Evolutionary conservation across 768 basidiomycete species (phyloP), one percentile per base, ranked within the genome.

Genomic region (Pleurotus eryngii): DNA sequence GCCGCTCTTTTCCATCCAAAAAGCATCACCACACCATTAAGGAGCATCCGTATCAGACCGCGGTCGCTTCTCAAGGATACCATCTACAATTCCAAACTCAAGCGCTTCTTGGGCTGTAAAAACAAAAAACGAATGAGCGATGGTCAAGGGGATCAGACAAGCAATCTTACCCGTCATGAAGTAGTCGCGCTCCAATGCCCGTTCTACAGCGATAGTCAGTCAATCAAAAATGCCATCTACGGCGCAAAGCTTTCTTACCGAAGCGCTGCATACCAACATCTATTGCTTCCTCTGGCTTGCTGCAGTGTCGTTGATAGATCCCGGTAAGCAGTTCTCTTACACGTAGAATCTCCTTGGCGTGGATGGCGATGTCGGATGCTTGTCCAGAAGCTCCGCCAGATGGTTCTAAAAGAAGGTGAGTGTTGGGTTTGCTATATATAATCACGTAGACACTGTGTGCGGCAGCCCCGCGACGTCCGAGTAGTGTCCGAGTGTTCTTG

Each of bases 331-430:
- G 70, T 59, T 90, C 83, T 45, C 95, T 82, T 60, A 95, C 87
- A 42, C 95, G 86, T 24, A 98, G 80, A 65, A 98, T 98, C 74
- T 98, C 95, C 70, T 90, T 91, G 3, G 96, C 96, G 67, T 96
- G 93, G 60, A 96, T 95, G n/a, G 94, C 92, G 63, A 98, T 96
- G 72, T 98, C 96, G 40, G 89, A 88, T 18, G 96, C 96, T 69
- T 96, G 95, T 3, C 96, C 96, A 27, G 90, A 90, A 46, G 95
- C 95, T 39, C 95, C 96, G 55, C 96, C 96, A 37, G 94, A 96
- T 0, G 96, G 96, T 72, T 98, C 95, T 97, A 74, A 53, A 49
- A 48, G 51, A 56, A 60, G 46, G 49, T 15, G 54, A 50, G 49
- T 50, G n/a, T 54, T 35, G 30, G 11, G 2, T 35, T 11, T 26